Conservation (phyloP, 78 protist genomes). For the Acrasis kona region DNA sequence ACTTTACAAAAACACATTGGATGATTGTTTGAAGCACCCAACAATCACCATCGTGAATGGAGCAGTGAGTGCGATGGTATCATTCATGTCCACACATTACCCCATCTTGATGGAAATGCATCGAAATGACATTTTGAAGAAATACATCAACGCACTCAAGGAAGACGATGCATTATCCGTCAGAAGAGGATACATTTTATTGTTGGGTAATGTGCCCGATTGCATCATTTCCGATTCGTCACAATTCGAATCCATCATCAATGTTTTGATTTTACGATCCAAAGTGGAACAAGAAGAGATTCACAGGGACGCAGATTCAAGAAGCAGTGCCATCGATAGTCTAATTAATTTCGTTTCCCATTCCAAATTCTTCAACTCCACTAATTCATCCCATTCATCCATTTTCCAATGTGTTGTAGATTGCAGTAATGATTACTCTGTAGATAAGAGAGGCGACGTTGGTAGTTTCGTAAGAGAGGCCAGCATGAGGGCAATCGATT, state of each 20-base stretch:
- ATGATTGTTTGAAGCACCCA: slow-evolving; percentile 40
- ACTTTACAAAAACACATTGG: slow-evolving; percentile 9
- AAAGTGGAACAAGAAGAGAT: slow-evolving; percentile 19
- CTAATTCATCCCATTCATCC: neutral
- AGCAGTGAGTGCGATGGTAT: slow-evolving; percentile 25
- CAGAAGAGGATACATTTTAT: slow-evolving; percentile 34
- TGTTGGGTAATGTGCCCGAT: slow-evolving; percentile 42
- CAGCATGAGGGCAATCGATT: slow-evolving; percentile 19
- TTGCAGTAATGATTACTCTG: slow-evolving; percentile 30
- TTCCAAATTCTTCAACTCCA: neutral
- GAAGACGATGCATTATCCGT: slow-evolving; percentile 24
- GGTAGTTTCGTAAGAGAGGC: slow-evolving; percentile 62
- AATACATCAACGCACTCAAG: neutral
- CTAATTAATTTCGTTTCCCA: too few relatives aligned
- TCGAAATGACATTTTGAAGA: neutral
- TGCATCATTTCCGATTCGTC: neutral
- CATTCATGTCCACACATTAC: slow-evolving; percentile 36
- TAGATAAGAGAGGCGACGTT: slow-evolving; percentile 68
- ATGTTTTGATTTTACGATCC: neutral
- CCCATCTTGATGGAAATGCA: neutral
- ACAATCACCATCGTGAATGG: slow-evolving; percentile 32
- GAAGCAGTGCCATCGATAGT: slow-evolving; percentile 53
- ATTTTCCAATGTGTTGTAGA: neutral
- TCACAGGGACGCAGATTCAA: slow-evolving; percentile 69
- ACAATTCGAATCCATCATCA: neutral